Percentiles rank a stretch among this genome's conserved stretches.
phyloP scores from a whole-genome alignment of 1,284 basidiomycete species.

The Rhodotorula sp. region DNA sequence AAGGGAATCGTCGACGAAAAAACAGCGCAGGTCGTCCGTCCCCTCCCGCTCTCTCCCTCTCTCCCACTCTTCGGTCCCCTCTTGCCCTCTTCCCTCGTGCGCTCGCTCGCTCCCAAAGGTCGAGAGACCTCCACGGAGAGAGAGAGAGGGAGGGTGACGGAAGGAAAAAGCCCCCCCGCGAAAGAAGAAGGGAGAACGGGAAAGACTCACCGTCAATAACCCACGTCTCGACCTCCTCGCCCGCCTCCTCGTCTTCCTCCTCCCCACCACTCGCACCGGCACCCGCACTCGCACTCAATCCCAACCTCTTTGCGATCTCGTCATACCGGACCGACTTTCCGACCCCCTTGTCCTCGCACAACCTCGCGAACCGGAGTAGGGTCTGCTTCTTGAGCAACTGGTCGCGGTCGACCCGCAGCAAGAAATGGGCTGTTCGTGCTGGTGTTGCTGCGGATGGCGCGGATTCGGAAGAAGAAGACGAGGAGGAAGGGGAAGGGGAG shows the following conservation, averaged over 20 bases:
- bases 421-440: neutral
- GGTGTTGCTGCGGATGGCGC: neutral
- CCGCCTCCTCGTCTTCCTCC: conserved; percentile 56
- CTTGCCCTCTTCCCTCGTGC: too few relatives aligned
- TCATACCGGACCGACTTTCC: conserved; percentile 73
- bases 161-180: too few relatives aligned
- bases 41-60: too few relatives aligned
- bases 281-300: conserved; percentile 53
- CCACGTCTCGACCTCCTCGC: conserved; percentile 81
- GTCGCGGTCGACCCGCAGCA: conserved; percentile 22
- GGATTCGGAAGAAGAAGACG: neutral
- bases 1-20: too few relatives aligned
- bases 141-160: too few relatives aligned
- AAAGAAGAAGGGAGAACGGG: too few relatives aligned
- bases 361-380: conserved; percentile 71
- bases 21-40: too few relatives aligned
- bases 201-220: conserved; percentile 73
- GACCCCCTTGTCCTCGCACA: conserved; percentile 67
- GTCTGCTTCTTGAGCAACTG: conserved; percentile 74
- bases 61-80: too few relatives aligned
- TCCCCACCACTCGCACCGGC: neutral
- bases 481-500: conserved; percentile 32
- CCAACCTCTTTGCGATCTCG: conserved; percentile 64
- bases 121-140: too few relatives aligned
- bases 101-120: too few relatives aligned